A percentile compares a stretch with the other conserved stretches of the same genome.
Evolutionary conservation across 1,284 basidiomycete genomes (phyloP).

Genomic region (Microbotryum silenes-acaulis): DNA sequence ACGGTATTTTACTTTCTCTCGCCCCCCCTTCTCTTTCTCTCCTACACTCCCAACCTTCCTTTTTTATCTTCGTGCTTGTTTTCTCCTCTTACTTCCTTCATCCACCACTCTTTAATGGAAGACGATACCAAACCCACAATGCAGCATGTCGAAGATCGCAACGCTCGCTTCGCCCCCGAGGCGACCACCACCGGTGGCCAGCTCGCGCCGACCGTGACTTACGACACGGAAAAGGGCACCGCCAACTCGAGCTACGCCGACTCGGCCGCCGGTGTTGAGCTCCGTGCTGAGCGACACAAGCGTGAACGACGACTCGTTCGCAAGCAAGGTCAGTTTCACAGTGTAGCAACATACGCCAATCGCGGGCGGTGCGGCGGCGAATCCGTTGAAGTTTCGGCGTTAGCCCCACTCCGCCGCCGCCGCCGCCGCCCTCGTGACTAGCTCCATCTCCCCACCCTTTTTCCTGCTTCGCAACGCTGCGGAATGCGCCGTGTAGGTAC

Average conservation of each 20-base stretch:
- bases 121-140: background rate
- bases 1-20: background rate
- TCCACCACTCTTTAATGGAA: background rate
- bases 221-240: slow-evolving; percentile 34
- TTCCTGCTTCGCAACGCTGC: too few species aligned
- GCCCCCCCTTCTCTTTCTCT: background rate
- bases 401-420: background rate
- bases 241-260: slow-evolving; percentile 33
- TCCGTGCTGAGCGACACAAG: slow-evolving; percentile 30
- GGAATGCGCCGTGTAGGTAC: too few species aligned
- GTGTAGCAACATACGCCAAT: background rate
- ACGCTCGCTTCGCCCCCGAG: slow-evolving; percentile 14
- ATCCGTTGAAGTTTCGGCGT: too few species aligned
- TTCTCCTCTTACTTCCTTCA: background rate
- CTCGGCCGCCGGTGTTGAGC: slow-evolving; percentile 34
- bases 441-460: background rate
- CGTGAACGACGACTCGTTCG: slow-evolving; percentile 38
- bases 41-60: background rate
- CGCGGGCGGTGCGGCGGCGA: too few species aligned
- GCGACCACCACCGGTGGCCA: background rate
- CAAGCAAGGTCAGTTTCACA: slow-evolving; percentile 38
- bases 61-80: background rate
- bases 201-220: background rate
- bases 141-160: slow-evolving; percentile 3
- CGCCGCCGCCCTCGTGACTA: background rate